phyloP scores from a whole-genome alignment of 1,284 basidiomycete species.

The Papiliotrema flavescens region DNA sequence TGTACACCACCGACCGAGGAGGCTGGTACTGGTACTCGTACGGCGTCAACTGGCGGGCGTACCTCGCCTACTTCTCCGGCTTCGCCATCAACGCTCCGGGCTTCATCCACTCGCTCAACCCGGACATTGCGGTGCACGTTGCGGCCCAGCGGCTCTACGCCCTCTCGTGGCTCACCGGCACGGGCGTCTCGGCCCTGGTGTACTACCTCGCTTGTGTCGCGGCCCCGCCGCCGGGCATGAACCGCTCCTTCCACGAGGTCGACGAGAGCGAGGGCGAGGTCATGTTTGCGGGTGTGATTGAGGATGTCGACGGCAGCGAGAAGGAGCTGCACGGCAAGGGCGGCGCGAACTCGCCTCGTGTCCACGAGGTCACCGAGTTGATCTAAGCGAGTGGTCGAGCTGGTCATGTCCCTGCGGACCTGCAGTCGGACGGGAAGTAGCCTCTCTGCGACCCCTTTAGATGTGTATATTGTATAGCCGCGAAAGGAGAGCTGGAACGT shows the following conservation, averaged over 20 bases:
- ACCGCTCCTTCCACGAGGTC: conserved; percentile 58
- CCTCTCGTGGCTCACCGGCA: conserved; percentile 73
- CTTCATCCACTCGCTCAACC: conserved; percentile 48
- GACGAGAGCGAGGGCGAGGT: conserved; percentile 48
- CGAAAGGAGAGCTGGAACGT: too few species aligned
- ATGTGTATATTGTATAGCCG: too few species aligned
- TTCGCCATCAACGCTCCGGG: conserved; percentile 78
- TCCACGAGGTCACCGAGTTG: too few species aligned
- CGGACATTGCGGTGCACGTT: conserved; percentile 58
- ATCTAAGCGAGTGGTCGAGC: too few species aligned
- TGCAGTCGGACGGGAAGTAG: neutral
- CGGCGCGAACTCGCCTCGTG: neutral
- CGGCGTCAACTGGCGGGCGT: conserved; percentile 67
- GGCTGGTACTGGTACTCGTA: conserved; percentile 74
- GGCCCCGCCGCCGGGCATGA: conserved; percentile 60
- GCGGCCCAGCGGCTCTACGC: conserved; percentile 67
- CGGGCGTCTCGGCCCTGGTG: conserved; percentile 62
- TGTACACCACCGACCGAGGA: conserved; percentile 59
- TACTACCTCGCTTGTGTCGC: conserved; percentile 61
- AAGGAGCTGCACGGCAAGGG: neutral
- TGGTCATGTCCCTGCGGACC: neutral
- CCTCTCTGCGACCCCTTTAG: too few species aligned
- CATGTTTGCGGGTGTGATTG: too few species aligned
- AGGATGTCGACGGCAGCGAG: neutral
- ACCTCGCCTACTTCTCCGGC: conserved; percentile 52